Conservation (phyloP, 2,329 filamentous ascomycete species). For the Helminthosporium solani region DNA sequence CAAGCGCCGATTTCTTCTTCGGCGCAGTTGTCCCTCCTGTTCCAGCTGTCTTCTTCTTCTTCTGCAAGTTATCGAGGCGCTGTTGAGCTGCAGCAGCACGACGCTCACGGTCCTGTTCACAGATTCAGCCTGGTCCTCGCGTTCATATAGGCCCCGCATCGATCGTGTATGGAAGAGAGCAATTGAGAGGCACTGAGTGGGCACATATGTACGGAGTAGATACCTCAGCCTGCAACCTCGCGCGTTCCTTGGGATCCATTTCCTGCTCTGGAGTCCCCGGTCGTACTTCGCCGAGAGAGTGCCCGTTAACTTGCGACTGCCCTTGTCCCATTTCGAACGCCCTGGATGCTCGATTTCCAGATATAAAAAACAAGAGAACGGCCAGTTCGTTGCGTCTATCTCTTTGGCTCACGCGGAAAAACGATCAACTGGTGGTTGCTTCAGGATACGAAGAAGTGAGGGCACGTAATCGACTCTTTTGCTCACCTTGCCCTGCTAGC, state of each 20-base stretch:
- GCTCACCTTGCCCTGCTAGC: too few relatives aligned
- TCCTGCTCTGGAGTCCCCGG: conserved; percentile 10
- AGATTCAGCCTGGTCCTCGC: conserved; percentile 3
- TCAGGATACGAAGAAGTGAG: too few relatives aligned
- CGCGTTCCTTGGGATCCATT: conserved; percentile 25
- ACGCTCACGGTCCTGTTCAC: conserved; percentile 30
- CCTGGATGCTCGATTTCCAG: too few relatives aligned
- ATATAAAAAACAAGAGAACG: too few relatives aligned
- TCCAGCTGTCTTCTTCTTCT: conserved; percentile 10
- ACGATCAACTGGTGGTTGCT: too few relatives aligned
- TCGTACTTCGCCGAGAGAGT: not conserved
- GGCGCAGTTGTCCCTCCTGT: conserved; percentile 4
- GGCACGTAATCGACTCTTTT: too few relatives aligned
- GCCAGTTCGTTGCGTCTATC: too few relatives aligned
- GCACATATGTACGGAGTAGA: not conserved
- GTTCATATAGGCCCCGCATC: not conserved
- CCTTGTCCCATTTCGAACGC: not conserved
- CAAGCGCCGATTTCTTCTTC: conserved; percentile 29
- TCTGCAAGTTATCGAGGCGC: conserved; percentile 23
- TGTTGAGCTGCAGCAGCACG: conserved; percentile 32
- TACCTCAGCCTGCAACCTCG: conserved; percentile 27
- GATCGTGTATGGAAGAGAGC: not conserved
- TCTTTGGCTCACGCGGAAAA: too few relatives aligned
- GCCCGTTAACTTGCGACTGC: not conserved
- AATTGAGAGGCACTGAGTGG: not conserved